Base-by-base conservation (phyloP, 805 yeast species). In the Metschnikowia sp. region DNA sequence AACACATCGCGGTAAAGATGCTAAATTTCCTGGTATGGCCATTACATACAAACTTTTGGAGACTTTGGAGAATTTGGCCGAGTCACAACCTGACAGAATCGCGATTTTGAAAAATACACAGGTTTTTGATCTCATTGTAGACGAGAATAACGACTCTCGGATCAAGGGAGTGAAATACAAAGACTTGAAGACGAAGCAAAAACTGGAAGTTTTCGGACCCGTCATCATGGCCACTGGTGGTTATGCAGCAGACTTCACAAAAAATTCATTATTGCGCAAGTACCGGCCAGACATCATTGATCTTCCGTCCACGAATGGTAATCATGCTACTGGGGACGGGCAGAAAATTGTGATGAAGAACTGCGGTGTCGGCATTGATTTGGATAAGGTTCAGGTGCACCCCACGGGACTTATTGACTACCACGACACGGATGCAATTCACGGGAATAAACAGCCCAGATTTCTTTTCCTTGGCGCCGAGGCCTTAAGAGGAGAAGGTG, bases 1-100 rank as follows among this genome's bases (percentile, higher is more conserved):
- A 63, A 88, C 96, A 1, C 96, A 88, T 62, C 76, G 95, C 56
- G 91, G 95, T 1, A 76, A 79, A 42, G 85, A 80, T 50, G 76
- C 81, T 15, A 72, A 77, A 50, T 81, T 81, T 43, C 86, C 86
- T 2, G 87, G 86, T 1, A 79, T 78, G 78, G 83, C 86, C 8
- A 79, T 82, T 43, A 79, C 84, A 3, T 79, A 78, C 53, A 72
- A 74, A 9, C 62, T 54, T 26, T 50, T 55, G 12, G 59, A 55
- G 40, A 47, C 48, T 19, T 42, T 55, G 36, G 59, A 55, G 43
- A 48, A 52, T 28, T 45, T 55, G 52, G 59, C 59, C 4, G 48
- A 39, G 10, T 37, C 43, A 10, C 71, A 76, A 46, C 80, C 82
- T 2, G 56, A 66, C 13, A 58, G 82, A 19, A 58, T 62, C 13